Base-by-base conservation (phyloP, 352 stramenopile species). In the Phytopythium boreale region DNA sequence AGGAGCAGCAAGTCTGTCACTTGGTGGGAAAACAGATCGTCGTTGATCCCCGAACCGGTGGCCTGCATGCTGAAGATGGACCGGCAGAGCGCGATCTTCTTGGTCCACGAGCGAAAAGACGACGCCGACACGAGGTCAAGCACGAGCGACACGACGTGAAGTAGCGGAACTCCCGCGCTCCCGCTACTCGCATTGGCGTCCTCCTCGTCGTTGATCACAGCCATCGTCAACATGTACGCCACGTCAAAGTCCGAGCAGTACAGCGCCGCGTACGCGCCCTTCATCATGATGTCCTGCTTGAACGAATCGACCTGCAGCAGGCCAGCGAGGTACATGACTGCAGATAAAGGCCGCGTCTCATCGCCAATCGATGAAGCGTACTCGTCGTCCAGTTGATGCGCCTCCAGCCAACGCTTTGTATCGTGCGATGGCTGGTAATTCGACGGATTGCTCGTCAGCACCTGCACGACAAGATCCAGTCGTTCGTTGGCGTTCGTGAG, bases 221-320 rank as follows among this genome's bases (percentile, higher is more conserved):
- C 61, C 37, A 71, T 77, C 1, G 76, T 83, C 36, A 92, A 62
- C 14, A 69, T 60, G 34, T 81, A 76, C 17, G 82, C 78, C 52
- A 84, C 75, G 37, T 90, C 80, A 24, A 80, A 90, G 62, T 92
- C 82, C 37, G 75, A 71, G 39, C 80, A 89, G 37, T 90, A 90
- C 1, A 92, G 61, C 4, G 84, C 80, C 7, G 84, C 77, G 59
- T 90, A 89, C 8, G 82, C 78, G 12, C 79, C 80, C 68, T 89
- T 87, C 67, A 90, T 76, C 67, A 72, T 63, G 43, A 90, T 87
- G 46, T 78, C 67, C 26, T 80, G 59, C 44, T 75, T 76, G 19
- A 71, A 47, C 14, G 66, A 61, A 37, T 75, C 68, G 14, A 90
- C 69, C 36, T 68, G 76, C 22, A 92, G 68, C 17, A 92, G 50